A percentile compares a stretch with the other conserved stretches of the same genome.
phyloP scores from a whole-genome alignment of 164 flowering plant genomes.

The Tetracentron sinense region DNA sequence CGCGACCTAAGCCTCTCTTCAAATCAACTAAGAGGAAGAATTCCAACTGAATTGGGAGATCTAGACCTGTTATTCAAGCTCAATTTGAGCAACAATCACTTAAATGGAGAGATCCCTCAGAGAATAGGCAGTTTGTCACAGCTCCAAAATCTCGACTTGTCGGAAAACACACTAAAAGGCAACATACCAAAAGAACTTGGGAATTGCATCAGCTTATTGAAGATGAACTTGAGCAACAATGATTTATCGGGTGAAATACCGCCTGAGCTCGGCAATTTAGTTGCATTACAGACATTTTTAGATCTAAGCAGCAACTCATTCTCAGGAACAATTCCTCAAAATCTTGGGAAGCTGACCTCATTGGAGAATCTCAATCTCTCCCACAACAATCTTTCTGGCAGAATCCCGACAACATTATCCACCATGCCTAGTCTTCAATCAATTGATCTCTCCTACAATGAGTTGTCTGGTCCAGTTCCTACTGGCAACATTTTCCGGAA shows the following conservation, averaged over 20 bases:
- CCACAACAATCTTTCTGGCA: constrained; percentile 45
- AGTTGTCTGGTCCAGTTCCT: constrained; percentile 45
- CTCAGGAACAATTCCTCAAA: constrained; percentile 43
- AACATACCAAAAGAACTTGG: constrained; percentile 32
- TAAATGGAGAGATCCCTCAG: constrained; percentile 37
- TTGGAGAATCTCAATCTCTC: constrained; percentile 48
- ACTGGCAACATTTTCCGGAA: constrained; percentile 11
- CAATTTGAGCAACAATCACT: constrained; percentile 30
- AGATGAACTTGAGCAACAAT: constrained; percentile 45
- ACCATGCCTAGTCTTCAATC: constrained; percentile 25
- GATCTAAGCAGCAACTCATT: constrained; percentile 58
- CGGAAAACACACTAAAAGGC: constrained; percentile 25
- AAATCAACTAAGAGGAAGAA: constrained; percentile 39
- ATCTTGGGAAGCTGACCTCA: constrained; percentile 27
- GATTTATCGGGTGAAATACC: constrained; percentile 44
- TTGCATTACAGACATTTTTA: constrained; percentile 25
- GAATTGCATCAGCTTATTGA: constrained; percentile 13
- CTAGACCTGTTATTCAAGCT: constrained; percentile 24
- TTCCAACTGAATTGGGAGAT: constrained; percentile 36
- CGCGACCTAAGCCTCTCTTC: constrained; percentile 22
- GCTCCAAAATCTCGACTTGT: constrained; percentile 28
- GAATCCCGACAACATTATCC: constrained; percentile 34
- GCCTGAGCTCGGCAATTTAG: constrained; percentile 36
- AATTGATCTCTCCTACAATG: constrained; percentile 50
- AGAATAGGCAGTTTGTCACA: constrained; percentile 17